Evolutionary conservation across 2,329 filamentous ascomycete species (phyloP), one percentile per base, ranked within the genome.

Genomic region (Hypoxylon sp.): DNA sequence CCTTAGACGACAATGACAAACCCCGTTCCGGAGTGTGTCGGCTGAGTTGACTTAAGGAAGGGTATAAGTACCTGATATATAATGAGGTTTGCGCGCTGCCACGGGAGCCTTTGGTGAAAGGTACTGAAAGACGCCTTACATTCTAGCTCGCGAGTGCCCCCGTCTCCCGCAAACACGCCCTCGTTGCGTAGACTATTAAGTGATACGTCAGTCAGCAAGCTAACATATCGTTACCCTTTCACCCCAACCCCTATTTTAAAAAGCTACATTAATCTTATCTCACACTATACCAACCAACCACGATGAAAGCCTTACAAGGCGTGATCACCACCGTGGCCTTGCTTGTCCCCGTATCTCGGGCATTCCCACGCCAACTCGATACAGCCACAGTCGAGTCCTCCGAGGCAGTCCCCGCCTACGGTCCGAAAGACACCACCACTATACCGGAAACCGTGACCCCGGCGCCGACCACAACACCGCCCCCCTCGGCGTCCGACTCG

Each of bases 11-110:
- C n/a, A n/a, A n/a, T n/a, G n/a, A n/a, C 45, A 39, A 48, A 50
- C n/a, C 7, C 37, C 11, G n/a, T 14, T 12, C 51, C 12, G 21
- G n/a, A 11, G 29, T 34, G 19, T 3, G 21, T 34, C 48, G 21
- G 34, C 34, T 43, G 12, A 19, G 46, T 30, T 55, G 47, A 51
- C 25, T n/a, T 8, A 19, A 39, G 30, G 30, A 29, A 23, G 32
- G 23, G 41, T 19, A 19, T 23, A 9, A 3, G 25, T 47, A 37
- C 12, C 45, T 9, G 27, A 41, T 65, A 58, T 65, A 62, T 62
- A 58, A 62, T 4, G 23, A 45, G 19, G 21, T 16, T 51, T 27
- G 47, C 45, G 27, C 27, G 7, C 8, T 41, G 21, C 30, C 11
- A 46, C 29, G 12, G 16, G 14, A 34, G 12, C n/a, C 1, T 29